Percentiles rank a stretch among this genome's conserved stretches.
Conservation (phyloP, 371 early-diverging fungal genomes). For the Basidiobolus meristosporus region DNA sequence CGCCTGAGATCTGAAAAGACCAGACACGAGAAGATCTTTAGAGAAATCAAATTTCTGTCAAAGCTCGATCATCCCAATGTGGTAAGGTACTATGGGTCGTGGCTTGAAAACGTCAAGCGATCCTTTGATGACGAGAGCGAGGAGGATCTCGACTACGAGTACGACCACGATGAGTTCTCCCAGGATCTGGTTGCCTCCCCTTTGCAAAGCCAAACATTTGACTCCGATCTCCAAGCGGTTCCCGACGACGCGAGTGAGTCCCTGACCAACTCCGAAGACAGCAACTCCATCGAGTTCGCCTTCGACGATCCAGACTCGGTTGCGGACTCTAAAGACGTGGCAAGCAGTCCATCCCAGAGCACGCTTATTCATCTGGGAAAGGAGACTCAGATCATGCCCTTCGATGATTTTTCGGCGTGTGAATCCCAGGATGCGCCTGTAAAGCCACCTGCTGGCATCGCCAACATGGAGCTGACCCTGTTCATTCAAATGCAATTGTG, state of each 20-base stretch:
- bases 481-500: constrained; percentile 81
- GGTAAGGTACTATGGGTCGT: constrained; percentile 81
- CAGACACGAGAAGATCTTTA: constrained; percentile 55
- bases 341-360: too few relatives aligned
- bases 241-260: not conserved
- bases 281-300: not conserved
- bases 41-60: constrained; percentile 83
- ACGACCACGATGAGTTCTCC: too few relatives aligned
- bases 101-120: constrained; percentile 76
- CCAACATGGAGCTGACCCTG: constrained; percentile 24
- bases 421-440: not conserved
- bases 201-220: not conserved
- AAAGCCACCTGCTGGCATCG: not conserved
- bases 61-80: constrained; percentile 76
- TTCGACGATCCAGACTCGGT: not conserved
- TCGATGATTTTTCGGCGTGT: not conserved
- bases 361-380: too few relatives aligned
- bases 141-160: too few relatives aligned
- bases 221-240: not conserved
- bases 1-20: constrained; percentile 22
- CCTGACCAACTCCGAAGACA: too few relatives aligned
- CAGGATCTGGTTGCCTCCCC: not conserved
- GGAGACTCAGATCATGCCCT: not conserved
- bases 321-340: too few relatives aligned
- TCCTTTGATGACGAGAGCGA: not conserved